Base-by-base conservation (phyloP, 1,284 basidiomycete genomes). In the Tilletiopsis washingtonensis region DNA sequence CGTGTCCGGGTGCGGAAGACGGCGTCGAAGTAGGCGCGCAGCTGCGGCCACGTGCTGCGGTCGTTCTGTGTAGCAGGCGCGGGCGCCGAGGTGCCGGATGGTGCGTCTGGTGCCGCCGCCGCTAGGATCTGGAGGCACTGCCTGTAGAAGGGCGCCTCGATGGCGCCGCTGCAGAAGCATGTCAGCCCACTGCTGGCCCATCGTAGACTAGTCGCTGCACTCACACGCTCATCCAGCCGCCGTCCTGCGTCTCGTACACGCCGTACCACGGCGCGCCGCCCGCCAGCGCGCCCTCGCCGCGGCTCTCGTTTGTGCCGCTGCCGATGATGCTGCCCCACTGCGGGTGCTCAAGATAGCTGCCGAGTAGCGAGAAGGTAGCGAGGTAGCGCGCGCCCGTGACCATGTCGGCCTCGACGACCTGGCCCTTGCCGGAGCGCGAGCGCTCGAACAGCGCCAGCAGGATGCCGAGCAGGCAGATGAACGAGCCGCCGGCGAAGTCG, bases 401-500 rank as follows among this genome's bases (percentile, higher is more conserved):
- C 86, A 90, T 88, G 68, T 90, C 83, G 2, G 80, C 76, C 52
- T 85, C 78, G 37, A 90, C 82, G 5, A 89, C 77, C 71, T 88
- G 86, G 4, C 87, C 87, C 23, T 65, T 63, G 3, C 77, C 82
- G 55, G 79, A 84, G 46, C 72, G 77, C 23, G 74, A 74, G 40
- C 86, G 79, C 63, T 86, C 83, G 41, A 86, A 69, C 15, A 90
- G 75, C 0, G 87, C 87, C 5, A 88, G 76, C 9, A 89, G 76
- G 55, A 89, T 83, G 4, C 87, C 86, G 19, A 82, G 68, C 0
- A 81, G 82, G 61, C 85, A 88, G 53, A 82, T 80, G 34, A 86
- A 71, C 3, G 85, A 85, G 6, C 87, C 87, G 3, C 87, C 87
- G 1, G 84, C 87, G 72, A 89, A 88, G 67, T 88, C 87, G 23